These are phyloP conservation scores for Lantana camara DNA, from an alignment of 257 asterid species.

Conservation along the genomic window DNA sequence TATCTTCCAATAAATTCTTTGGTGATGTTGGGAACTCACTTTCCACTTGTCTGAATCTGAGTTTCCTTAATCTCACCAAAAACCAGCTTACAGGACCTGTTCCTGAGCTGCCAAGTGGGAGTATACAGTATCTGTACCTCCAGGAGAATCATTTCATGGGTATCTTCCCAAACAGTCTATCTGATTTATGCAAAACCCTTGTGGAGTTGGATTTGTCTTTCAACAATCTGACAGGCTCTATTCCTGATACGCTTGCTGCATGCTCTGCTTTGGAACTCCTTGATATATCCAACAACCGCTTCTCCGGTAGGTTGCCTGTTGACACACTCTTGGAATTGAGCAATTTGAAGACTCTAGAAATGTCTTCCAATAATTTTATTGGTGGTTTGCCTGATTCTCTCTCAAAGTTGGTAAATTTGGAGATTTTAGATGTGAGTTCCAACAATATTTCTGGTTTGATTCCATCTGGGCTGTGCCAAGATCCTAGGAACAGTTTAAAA, in stretches of 20 bases:
- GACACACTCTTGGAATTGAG: constrained; percentile 47
- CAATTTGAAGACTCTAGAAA: constrained; percentile 50
- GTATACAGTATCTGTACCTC: constrained; percentile 53
- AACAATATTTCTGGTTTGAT: constrained; percentile 55
- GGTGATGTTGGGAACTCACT: constrained; percentile 58
- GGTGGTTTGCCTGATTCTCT: constrained; percentile 65
- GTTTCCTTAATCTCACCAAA: constrained; percentile 59
- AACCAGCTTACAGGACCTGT: constrained; percentile 51
- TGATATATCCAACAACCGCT: constrained; percentile 58
- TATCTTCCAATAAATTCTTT: constrained; percentile 54
- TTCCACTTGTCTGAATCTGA: constrained; percentile 49
- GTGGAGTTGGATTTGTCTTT: constrained; percentile 59
- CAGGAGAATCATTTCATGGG: constrained; percentile 48
- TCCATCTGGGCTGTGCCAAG: constrained; percentile 63
- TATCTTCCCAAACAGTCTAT: constrained; percentile 34
- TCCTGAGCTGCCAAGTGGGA: constrained; percentile 51
- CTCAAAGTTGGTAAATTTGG: constrained; percentile 47
- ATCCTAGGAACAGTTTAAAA: constrained; percentile 47
- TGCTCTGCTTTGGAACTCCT: constrained; percentile 60
- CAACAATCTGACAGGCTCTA: constrained; percentile 51
- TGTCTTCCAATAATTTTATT: constrained; percentile 56
- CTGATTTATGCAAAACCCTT: constrained; percentile 57
- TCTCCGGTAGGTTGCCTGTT: constrained; percentile 66
- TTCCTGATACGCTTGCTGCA: constrained; percentile 53
- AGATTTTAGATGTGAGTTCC: constrained; percentile 71